These are phyloP conservation scores for Massarina eburnea DNA, from an alignment of 2,329 filamentous ascomycete species.

Conservation along the genomic window DNA sequence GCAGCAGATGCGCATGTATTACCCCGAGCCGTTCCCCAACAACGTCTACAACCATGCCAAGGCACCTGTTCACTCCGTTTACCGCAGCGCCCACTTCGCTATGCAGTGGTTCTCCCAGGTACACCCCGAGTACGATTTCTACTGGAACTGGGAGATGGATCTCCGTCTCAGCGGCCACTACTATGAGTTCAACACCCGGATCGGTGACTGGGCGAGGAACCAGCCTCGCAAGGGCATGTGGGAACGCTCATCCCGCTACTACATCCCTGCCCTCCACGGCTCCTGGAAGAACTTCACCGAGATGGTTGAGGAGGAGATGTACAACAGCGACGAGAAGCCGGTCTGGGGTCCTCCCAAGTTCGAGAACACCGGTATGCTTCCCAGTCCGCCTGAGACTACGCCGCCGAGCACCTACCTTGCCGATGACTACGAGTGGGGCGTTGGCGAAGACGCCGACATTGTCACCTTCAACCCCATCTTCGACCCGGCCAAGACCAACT, in stretches of 20 bases:
- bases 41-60: constrained; percentile 65
- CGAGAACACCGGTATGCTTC: constrained; percentile 55
- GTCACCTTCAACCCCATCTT: constrained; percentile 79
- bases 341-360: constrained; percentile 66
- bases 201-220: constrained; percentile 64
- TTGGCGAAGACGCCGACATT: constrained; percentile 73
- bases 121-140: constrained; percentile 55
- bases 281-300: constrained; percentile 68
- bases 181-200: constrained; percentile 73
- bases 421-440: constrained; percentile 74
- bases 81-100: constrained; percentile 63
- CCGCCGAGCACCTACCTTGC: constrained; percentile 61
- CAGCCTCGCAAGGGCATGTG: constrained; percentile 73
- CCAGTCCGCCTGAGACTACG: constrained; percentile 62
- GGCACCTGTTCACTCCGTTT: constrained; percentile 81
- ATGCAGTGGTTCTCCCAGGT: constrained; percentile 56
- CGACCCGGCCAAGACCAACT: constrained; percentile 70
- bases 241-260: constrained; percentile 73
- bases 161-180: constrained; percentile 78
- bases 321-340: constrained; percentile 50
- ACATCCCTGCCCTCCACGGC: constrained; percentile 69
- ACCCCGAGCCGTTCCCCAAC: constrained; percentile 81
- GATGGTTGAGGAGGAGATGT: constrained; percentile 62
- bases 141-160: constrained; percentile 92
- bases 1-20: constrained; percentile 86